phyloP scores from a whole-genome alignment of 805 yeast genomes.

The Candida tallmaniae region DNA sequence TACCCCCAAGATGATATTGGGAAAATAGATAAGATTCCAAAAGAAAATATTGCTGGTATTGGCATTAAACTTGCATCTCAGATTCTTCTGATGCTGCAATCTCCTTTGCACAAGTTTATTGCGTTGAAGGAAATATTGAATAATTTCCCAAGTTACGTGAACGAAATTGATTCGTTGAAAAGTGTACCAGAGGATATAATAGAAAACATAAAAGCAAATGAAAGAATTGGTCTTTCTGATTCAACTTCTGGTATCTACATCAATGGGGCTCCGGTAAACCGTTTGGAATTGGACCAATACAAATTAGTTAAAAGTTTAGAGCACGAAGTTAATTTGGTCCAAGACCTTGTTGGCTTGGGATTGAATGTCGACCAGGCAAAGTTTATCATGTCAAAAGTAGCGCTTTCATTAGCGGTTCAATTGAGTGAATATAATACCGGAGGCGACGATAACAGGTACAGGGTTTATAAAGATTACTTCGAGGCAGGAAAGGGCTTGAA shows the following conservation, averaged over 20 bases:
- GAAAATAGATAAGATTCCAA: slow-evolving; percentile 12
- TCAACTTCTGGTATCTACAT: slow-evolving; percentile 52
- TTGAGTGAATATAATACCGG: slow-evolving; percentile 34
- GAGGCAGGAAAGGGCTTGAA: slow-evolving; percentile 8
- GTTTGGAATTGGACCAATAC: slow-evolving; percentile 39
- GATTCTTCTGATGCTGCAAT: slow-evolving; percentile 19
- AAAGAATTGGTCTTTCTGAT: slow-evolving; percentile 29
- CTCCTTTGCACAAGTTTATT: slow-evolving; percentile 21
- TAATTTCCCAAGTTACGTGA: slow-evolving; percentile 47
- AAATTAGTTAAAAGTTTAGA: slow-evolving; percentile 37
- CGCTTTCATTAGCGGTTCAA: slow-evolving; percentile 36
- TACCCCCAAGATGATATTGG: not conserved
- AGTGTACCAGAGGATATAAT: not conserved
- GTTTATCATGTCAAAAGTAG: slow-evolving; percentile 30
- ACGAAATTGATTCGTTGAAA: not conserved
- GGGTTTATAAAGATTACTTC: slow-evolving; percentile 24
- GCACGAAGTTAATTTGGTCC: slow-evolving; percentile 19
- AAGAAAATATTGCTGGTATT: slow-evolving; percentile 18
- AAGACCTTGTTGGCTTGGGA: slow-evolving; percentile 24
- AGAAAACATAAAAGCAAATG: slow-evolving; percentile 14
- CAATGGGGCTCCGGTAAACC: slow-evolving; percentile 64
- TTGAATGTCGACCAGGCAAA: slow-evolving; percentile 29
- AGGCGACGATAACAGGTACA: slow-evolving; percentile 33
- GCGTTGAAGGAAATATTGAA: slow-evolving; percentile 36
- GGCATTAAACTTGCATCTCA: slow-evolving; percentile 41